Base-by-base conservation (phyloP, 768 basidiomycete species). In the Chlorophyllum brunneum region DNA sequence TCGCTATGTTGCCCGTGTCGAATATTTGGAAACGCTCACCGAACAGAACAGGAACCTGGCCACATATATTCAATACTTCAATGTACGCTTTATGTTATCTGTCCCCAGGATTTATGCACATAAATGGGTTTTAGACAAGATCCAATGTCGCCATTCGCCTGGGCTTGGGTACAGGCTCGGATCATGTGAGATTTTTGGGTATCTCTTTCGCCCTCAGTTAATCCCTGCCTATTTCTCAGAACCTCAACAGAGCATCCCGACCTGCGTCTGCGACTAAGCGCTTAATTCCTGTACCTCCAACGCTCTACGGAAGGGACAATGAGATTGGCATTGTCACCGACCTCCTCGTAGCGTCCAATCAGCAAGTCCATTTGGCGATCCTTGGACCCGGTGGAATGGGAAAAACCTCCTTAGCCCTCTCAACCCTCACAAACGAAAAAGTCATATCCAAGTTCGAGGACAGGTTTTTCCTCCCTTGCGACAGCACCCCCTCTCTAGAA, bases 381-480 rank as follows among this genome's bases (percentile, higher is more conserved):
- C 49, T 70, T 4, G 69, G 69, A 4, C 52, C 64, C 10, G 69
- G 67, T 1, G 67, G 69, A 2, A 65, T 69, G 10, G 67, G 69
- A 0, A 70, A 69, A 48, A 70, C 69, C 0, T 63, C 69, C 1
- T 42, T 67, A n/a, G 64, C 65, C 8, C 55, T 67, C 5, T 57
- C 60, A 10, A 56, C 64, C 18, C 31, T 67, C 5, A 62, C 67
- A 41, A 55, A 66, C 10, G 39, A 60, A 8, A 29, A 29, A 4
- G 50, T 70, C 4, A 10, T 26, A 3, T 20, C 49, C 7, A 45
- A 53, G 9, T 69, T 62, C 30, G 38, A 47, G 10, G 48, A 56
- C 23, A 61, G 65, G n/a, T 51, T 62, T 5, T 69, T 67, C 47
- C 29, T 69, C 2, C 58, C 67, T 5, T 70, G 69, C 41, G 69